These are phyloP conservation scores for Nigrospora oryzae DNA, from an alignment of 2,329 filamentous ascomycete genomes.

Conservation along the genomic window DNA sequence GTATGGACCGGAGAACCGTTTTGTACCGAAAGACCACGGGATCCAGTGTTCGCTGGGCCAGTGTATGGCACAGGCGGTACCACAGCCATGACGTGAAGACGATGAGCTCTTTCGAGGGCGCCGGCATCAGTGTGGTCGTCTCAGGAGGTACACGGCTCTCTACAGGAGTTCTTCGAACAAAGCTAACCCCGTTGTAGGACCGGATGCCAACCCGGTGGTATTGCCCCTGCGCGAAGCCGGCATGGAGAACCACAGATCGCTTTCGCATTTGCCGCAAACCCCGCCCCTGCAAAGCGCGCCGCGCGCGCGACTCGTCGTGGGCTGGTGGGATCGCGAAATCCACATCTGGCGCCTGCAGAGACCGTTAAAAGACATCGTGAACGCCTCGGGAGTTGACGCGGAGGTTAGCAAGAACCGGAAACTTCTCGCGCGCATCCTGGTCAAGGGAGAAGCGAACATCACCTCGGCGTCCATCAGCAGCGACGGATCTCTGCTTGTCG, in stretches of 20 bases:
- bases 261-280: constrained; percentile 77
- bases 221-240: constrained; percentile 71
- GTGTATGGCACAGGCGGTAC: constrained; percentile 76
- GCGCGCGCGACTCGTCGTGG: constrained; percentile 67
- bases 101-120: constrained; percentile 82
- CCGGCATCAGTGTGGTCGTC: constrained; percentile 75
- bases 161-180: background rate
- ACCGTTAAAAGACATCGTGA: constrained; percentile 36
- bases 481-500: constrained; percentile 66
- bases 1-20: constrained; percentile 83
- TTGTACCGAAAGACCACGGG: constrained; percentile 63
- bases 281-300: constrained; percentile 66
- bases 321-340: constrained; percentile 88
- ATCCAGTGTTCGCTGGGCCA: constrained; percentile 65
- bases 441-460: constrained; percentile 74
- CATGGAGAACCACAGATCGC: constrained; percentile 70
- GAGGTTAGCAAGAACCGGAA: constrained; percentile 47
- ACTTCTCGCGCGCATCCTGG: constrained; percentile 59
- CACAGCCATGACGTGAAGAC: constrained; percentile 94
- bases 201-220: constrained; percentile 77
- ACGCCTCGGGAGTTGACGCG: constrained; percentile 28
- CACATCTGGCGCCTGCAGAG: constrained; percentile 64
- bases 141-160: constrained; percentile 64
- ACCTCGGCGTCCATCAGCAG: constrained; percentile 63
- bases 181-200: constrained; percentile 46